Evolutionary conservation across 2,329 filamentous ascomycete species (phyloP).

Genomic region (Orbilia blumenaviensis): DNA sequence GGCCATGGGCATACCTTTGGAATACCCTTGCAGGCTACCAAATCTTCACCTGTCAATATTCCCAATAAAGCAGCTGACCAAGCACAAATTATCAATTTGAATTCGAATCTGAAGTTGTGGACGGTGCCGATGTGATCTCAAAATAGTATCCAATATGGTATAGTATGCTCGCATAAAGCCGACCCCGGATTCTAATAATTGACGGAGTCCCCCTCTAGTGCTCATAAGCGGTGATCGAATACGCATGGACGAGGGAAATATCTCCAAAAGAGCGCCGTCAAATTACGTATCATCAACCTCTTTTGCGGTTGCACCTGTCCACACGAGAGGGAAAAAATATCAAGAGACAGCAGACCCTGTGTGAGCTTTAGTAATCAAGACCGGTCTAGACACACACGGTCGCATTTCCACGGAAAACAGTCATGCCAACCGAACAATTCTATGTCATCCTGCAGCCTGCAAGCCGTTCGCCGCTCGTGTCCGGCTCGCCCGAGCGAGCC

Average conservation of each 20-base stretch:
- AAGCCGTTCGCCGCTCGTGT: not conserved
- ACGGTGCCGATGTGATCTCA: not conserved
- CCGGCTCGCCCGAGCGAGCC: constrained; percentile 40
- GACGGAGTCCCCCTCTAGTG: not conserved
- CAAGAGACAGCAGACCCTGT: no score
- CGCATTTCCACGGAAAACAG: constrained; percentile 45
- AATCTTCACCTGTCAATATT: no score
- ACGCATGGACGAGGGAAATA: not conserved
- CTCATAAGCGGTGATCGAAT: not conserved
- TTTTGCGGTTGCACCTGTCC: not conserved
- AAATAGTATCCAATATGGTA: not conserved
- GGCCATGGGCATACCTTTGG: no score
- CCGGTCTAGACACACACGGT: not conserved
- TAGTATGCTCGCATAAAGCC: constrained; percentile 3
- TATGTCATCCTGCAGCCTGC: constrained; percentile 47
- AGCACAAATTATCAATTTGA: not conserved
- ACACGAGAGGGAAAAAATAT: no score
- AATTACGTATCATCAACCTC: not conserved
- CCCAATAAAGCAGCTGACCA: no score
- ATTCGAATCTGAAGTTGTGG: not conserved
- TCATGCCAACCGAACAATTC: no score
- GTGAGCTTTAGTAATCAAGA: constrained; percentile 8
- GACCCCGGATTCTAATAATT: not conserved
- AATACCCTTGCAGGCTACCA: not conserved
- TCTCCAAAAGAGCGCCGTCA: not conserved